Percentiles rank a stretch among this genome's conserved stretches.
Conservation (phyloP, 75 land plant genomes). For the Selaginella moellendorffii region DNA sequence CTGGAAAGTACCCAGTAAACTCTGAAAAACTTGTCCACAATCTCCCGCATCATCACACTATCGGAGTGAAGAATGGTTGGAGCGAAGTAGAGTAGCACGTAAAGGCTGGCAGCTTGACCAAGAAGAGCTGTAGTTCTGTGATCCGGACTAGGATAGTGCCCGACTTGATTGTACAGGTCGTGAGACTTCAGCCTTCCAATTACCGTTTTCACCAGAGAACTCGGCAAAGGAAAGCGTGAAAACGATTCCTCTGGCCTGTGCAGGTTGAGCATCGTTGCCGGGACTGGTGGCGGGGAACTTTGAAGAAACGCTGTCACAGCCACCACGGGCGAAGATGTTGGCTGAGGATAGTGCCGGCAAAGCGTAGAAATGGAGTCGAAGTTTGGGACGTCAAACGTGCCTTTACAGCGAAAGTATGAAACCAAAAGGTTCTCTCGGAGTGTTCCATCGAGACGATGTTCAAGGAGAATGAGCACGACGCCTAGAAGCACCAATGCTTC, state of each 20-base stretch:
- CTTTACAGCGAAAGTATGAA: slow-evolving; percentile 22
- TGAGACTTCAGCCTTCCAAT: slow-evolving; percentile 21
- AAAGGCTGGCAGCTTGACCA: slow-evolving; percentile 30
- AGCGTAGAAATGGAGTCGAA: slow-evolving; percentile 23
- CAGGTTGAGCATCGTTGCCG: slow-evolving; percentile 19
- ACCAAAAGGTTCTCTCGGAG: slow-evolving; percentile 32
- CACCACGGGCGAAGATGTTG: slow-evolving; percentile 9
- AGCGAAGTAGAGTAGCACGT: slow-evolving; percentile 22
- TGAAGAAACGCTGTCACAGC: slow-evolving; percentile 18
- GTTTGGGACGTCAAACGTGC: slow-evolving; percentile 22
- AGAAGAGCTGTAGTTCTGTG: slow-evolving; percentile 26
- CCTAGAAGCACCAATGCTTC: slow-evolving; percentile 31
- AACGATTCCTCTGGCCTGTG: slow-evolving; percentile 26
- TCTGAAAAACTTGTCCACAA: slow-evolving; percentile 33
- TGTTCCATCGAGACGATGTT: slow-evolving; percentile 27
- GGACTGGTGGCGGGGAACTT: slow-evolving; percentile 15
- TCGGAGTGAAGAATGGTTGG: slow-evolving; percentile 28
- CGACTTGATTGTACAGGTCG: slow-evolving; percentile 34
- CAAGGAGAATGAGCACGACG: slow-evolving; percentile 26
- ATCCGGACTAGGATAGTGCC: slow-evolving; percentile 35
- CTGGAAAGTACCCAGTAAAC: slow-evolving; percentile 11
- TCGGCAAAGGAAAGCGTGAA: slow-evolving; percentile 34
- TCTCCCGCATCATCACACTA: slow-evolving; percentile 22
- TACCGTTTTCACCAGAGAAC: slow-evolving; percentile 13
- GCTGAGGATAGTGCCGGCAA: slow-evolving; percentile 17